Evolutionary conservation across 768 basidiomycete species (phyloP), one percentile per base, ranked within the genome.

Genomic region (Lepiota brunneoincarnata): DNA sequence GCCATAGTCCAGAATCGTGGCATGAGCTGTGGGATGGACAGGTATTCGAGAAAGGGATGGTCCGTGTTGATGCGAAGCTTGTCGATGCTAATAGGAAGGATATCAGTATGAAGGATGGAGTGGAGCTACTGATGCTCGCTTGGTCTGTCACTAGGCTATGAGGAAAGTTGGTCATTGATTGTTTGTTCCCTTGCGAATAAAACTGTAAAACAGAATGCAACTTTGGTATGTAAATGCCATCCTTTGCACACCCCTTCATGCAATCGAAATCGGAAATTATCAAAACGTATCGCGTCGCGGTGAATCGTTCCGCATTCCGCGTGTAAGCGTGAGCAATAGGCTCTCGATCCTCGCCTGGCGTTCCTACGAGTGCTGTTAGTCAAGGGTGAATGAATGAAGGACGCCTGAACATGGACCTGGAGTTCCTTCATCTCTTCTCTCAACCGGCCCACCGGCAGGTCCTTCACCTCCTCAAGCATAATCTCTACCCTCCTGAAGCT

Each of bases 401-500:
- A 21, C 43, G 42, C 14, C 14, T 44, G 20, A 15, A 47, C 39
- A 67, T 75, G 44, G 41, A 87, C 88, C 78, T 89, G 87, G 24
- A 92, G 67, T 64, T 92, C 91, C 64, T 84, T 89, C 81, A 93
- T 87, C 67, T 93, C 89, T 2, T 87, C 86, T 67, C 81, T 86
- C 35, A 93, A 70, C 57, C 69, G 77, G 34, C 79, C 75, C 17
- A 90, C 79, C 6, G 90, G 89, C 57, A 89, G 58, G 39, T 79
- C 75, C 26, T 76, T 75, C 41, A 87, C 76, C 46, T 83, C 82
- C 42, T 89, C 86, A 54, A 91, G 62, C 54, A 89, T 62, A 20
- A 70, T 66, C 66, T 91, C 87, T 37, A 91, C 65, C 54, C 76
- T 75, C 59, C 71, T 80, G 46, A 84, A 54, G 26, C 73, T 78